phyloP scores from a whole-genome alignment of 2,329 filamentous ascomycete genomes.

The Hirsutella thompsonii region DNA sequence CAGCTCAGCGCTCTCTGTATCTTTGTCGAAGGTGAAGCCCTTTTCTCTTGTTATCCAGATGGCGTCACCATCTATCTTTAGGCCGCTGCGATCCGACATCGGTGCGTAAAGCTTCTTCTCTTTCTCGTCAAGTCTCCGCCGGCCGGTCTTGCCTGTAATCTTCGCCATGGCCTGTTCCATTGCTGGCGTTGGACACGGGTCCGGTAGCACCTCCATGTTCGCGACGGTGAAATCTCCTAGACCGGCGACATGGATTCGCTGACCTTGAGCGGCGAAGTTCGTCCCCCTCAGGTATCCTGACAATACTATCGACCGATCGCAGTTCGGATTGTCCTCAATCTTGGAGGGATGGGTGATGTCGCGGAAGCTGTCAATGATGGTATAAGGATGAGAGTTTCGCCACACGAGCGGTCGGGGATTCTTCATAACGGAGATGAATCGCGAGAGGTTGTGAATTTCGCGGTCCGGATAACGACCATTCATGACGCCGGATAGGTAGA shows the following conservation, averaged over 20 bases:
- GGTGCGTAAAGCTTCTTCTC: slow-evolving; percentile 93
- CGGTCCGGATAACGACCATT: slow-evolving; percentile 95
- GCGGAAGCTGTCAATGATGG: slow-evolving; percentile 84
- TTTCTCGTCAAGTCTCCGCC: slow-evolving; percentile 81
- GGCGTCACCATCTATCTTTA: slow-evolving; percentile 93
- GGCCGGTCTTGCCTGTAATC: slow-evolving; percentile 65
- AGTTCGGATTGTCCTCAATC: slow-evolving; percentile 78
- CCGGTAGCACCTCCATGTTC: slow-evolving; percentile 75
- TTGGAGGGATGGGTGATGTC: slow-evolving; percentile 89
- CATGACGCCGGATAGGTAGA: slow-evolving; percentile 91
- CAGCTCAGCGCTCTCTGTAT: slow-evolving; percentile 55
- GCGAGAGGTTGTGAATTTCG: slow-evolving; percentile 87
- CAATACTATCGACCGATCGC: slow-evolving; percentile 79
- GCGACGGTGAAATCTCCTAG: slow-evolving; percentile 79
- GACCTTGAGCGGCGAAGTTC: slow-evolving; percentile 77
- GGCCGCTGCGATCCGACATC: slow-evolving; percentile 94
- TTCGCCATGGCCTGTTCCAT: slow-evolving; percentile 84
- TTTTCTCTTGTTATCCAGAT: slow-evolving; percentile 73
- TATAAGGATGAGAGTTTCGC: slow-evolving; percentile 93
- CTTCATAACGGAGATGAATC: slow-evolving; percentile 98
- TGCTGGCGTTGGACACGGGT: slow-evolving; percentile 87
- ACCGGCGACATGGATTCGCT: slow-evolving; percentile 83
- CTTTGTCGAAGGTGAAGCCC: slow-evolving; percentile 62
- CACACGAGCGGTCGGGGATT: slow-evolving; percentile 92
- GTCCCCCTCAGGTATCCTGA: slow-evolving; percentile 92